Evolutionary conservation across 768 basidiomycete species (phyloP).

Genomic region (Hydnomerulius pinastri): DNA sequence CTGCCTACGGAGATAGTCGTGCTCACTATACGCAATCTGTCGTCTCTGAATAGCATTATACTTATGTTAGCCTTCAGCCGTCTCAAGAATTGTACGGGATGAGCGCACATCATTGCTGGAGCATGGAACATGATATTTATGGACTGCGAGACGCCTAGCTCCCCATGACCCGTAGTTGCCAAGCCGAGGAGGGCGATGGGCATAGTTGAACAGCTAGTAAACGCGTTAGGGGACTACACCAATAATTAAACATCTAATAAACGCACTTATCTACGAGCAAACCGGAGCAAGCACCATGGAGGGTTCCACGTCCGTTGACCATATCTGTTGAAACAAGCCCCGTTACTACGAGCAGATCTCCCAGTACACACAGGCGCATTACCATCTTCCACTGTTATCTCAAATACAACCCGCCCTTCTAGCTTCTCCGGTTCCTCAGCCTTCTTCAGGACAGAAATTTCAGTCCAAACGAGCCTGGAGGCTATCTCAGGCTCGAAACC

Average conservation of each 20-base stretch:
- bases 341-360: background rate
- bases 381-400: constrained; percentile 48
- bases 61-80: background rate
- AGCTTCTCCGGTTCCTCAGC: constrained; percentile 43
- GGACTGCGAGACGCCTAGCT: constrained; percentile 49
- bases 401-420: constrained; percentile 49
- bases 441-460: constrained; percentile 45
- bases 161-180: constrained; percentile 26
- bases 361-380: constrained; percentile 1
- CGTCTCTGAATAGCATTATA: constrained; percentile 37
- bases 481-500: constrained; percentile 25
- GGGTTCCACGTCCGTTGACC: constrained; percentile 46
- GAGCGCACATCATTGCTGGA: constrained; percentile 47
- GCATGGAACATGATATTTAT: constrained; percentile 57
- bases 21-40: constrained; percentile 51
- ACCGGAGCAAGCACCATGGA: constrained; percentile 60
- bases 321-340: constrained; percentile 43
- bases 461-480: constrained; percentile 35
- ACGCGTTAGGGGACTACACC: background rate
- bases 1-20: constrained; percentile 52
- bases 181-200: constrained; percentile 39
- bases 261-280: constrained; percentile 55
- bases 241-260: background rate
- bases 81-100: background rate
- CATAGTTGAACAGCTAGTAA: constrained; percentile 50